Evolutionary conservation across 1,139 yeast genomes (phyloP), one percentile per base, ranked within the genome.

Genomic region (Yamadazyma conglobata): DNA sequence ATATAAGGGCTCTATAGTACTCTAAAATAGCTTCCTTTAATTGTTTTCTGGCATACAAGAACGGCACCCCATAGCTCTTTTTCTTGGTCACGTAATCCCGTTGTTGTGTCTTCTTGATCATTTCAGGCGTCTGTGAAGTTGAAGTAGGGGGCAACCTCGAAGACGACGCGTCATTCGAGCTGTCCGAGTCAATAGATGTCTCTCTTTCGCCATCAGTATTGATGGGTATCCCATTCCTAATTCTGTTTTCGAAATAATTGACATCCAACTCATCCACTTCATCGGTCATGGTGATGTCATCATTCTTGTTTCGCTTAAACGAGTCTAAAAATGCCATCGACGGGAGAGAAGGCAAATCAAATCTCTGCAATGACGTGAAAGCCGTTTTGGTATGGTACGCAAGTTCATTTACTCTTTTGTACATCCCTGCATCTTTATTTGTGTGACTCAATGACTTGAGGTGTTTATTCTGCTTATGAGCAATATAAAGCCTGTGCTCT

Each of bases 21-120:
- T 89, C 96, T 35, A 80, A 63, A 10, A 86, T 57, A 0, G 96
- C 96, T 21, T 72, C 70, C 44, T 86, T 84, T 31, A 91, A 61
- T 52, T 85, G 85, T 37, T 79, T 70, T 42, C 81, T 70, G 1
- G 96, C 96, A 32, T 72, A 74, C 20, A 72, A 60, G 50, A 81
- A 84, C 0, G 94, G 81, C 1, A 81, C 75, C n/a, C 59, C 58
- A 36, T 52, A 64, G 13, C 44, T 44, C 28, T 55, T 55, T 30
- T 54, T 58, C n/a, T n/a, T n/a, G 7, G 47, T 36, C 15, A 50
- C 44, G 41, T 65, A 67, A 42, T 27, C 30, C 23, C 25, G n/a
- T 22, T 11, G 10, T n/a, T 9, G 9, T 15, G 25, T 13, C 6
- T 4, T 14, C 7, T 12, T 6, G 25, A 10, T 14, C 11, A 19